phyloP scores from a whole-genome alignment of 805 yeast genomes.

The Hanseniaspora guilliermondii region DNA sequence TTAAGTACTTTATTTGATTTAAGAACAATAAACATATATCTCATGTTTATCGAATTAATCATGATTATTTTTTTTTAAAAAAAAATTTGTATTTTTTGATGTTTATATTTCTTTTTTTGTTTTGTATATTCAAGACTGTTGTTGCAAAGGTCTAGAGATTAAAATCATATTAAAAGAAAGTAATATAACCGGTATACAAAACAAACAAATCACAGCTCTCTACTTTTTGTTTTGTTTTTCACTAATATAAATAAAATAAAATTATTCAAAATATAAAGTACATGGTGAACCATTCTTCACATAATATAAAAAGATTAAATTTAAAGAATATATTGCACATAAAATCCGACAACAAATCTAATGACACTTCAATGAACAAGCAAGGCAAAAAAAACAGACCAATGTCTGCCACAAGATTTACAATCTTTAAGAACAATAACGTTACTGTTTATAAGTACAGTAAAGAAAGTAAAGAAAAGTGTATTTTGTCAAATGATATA shows the following conservation, averaged over 20 bases:
- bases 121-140: neutral
- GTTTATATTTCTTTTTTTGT: no score
- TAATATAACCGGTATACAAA: no score
- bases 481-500: conserved; percentile 17
- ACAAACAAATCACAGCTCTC: no score
- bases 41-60: neutral
- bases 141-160: no score
- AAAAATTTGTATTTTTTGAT: no score
- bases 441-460: neutral
- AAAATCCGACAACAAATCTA: neutral
- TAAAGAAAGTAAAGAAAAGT: neutral
- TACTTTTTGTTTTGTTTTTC: no score
- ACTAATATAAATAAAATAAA: no score
- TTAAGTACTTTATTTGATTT: neutral
- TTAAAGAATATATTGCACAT: conserved; percentile 10
- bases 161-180: no score
- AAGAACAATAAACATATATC: neutral
- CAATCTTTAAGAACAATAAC: conserved; percentile 19
- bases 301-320: neutral
- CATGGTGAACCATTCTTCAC: neutral
- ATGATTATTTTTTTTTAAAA: neutral
- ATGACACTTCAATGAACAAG: neutral
- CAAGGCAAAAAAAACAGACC: conserved; percentile 11
- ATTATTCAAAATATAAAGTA: neutral
- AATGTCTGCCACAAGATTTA: conserved; percentile 22